These are phyloP conservation scores for Verruconis gallopava DNA, from an alignment of 2,329 filamentous ascomycete genomes.

Conservation along the genomic window DNA sequence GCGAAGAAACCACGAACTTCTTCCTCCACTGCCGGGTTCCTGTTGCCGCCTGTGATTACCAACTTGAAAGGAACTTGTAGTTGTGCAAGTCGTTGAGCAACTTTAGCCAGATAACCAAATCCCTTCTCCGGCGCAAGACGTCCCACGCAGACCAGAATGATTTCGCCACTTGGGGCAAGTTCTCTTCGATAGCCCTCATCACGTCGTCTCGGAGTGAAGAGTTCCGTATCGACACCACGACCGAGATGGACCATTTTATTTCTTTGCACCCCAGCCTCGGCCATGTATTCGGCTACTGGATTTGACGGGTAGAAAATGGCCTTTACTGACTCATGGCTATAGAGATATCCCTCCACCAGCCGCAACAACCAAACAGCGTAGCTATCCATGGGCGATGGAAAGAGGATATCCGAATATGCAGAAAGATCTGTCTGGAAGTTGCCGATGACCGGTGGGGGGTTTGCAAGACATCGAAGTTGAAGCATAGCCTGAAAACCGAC, in stretches of 20 bases:
- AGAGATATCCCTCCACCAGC: constrained; percentile 53
- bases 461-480: constrained; percentile 48
- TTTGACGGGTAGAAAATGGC: constrained; percentile 58
- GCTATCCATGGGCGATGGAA: constrained; percentile 47
- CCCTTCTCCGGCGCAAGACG: constrained; percentile 59
- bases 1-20: constrained; percentile 49
- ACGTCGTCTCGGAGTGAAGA: constrained; percentile 44
- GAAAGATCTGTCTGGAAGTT: constrained; percentile 63
- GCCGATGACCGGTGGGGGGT: constrained; percentile 46
- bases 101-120: constrained; percentile 52
- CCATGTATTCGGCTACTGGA: constrained; percentile 49
- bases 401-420: constrained; percentile 57
- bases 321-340: constrained; percentile 46
- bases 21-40: constrained; percentile 48
- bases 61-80: constrained; percentile 48
- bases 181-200: constrained; percentile 39
- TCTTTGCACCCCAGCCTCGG: constrained; percentile 40
- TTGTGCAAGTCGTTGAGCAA: constrained; percentile 40
- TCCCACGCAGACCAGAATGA: constrained; percentile 53
- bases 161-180: constrained; percentile 48
- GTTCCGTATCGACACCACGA: constrained; percentile 50
- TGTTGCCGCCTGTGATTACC: constrained; percentile 55
- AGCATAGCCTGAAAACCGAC: constrained; percentile 59
- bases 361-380: constrained; percentile 51
- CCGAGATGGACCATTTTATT: constrained; percentile 48